phyloP scores from a whole-genome alignment of 2,329 filamentous ascomycete species.

The Diaporthe amygdali region DNA sequence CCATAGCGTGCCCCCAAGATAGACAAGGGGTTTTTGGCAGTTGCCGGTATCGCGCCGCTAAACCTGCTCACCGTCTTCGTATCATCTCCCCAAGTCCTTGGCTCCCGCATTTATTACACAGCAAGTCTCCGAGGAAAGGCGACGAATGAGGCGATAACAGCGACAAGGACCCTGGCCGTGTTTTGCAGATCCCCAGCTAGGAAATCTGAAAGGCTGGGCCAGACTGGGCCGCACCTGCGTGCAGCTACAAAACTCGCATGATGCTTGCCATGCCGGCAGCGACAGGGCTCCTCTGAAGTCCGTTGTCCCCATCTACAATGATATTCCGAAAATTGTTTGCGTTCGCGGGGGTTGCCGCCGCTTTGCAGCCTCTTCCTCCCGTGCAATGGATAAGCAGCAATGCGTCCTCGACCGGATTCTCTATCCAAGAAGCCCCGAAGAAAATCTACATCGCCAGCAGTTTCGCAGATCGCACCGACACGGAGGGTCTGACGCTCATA shows the following conservation, averaged over 20 bases:
- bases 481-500: slow-evolving; percentile 1
- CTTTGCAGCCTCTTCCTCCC: neutral
- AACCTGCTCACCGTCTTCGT: neutral
- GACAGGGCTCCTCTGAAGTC: neutral
- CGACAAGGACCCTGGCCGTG: neutral
- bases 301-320: neutral
- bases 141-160: neutral
- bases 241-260: neutral
- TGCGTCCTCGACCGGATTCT: neutral
- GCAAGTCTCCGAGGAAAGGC: neutral
- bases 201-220: too few species aligned
- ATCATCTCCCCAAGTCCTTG: neutral
- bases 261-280: neutral
- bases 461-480: neutral
- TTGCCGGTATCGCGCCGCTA: neutral
- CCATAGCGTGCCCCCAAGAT: neutral
- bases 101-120: neutral
- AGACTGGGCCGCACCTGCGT: neutral
- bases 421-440: neutral
- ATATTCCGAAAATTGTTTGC: neutral
- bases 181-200: neutral
- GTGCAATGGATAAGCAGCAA: neutral
- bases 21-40: neutral
- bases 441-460: neutral
- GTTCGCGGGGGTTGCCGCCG: neutral